Base-by-base conservation (phyloP, 2,329 filamentous ascomycete species). In the Aspergillus caelatus region DNA sequence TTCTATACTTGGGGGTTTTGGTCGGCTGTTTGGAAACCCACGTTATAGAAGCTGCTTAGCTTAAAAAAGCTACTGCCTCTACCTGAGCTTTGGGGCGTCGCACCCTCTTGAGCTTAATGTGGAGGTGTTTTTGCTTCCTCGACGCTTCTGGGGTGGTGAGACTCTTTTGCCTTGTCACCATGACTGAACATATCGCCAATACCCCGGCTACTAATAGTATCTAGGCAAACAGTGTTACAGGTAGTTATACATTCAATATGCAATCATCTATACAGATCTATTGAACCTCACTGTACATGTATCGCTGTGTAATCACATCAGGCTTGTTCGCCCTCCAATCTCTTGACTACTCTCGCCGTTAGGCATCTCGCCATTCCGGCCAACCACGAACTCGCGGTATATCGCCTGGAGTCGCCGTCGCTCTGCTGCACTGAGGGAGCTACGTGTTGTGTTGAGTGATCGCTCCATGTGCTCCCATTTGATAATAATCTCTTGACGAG, bases 341-440 rank as follows among this genome's bases (percentile, higher is more conserved):
- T 98, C 95, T 77, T 89, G 96, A 62, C 91, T 91, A 0, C 91
- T 93, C 79, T 98, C 92, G 1, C 95, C 95, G 78, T 91, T 94
- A 64, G 89, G 92, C 92, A 99, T 93, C 82, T 98, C 94, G 9
- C 95, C 95, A 77, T 94, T 97, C 70, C 95, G 85, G 0, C 93
- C 94, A 4, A 92, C 91, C 0, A 97, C 89, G 82, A 99, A 99
- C 80, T 99, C 95, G 19, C 85, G 84, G 75, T 99, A 99, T 65
- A 99, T 97, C 46, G 86, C 87, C 71, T 87, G 85, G 68, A 99
- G 78, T 64, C 94, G 83, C 65, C 81, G 84, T 71, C 89, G 86
- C 80, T 99, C 95, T 64, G 93, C 86, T 3, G 83, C 82, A 74
- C 91, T 92, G 69, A 98, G 96, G 77, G 92, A 96, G 26, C 92